Evolutionary conservation across 176 grass and related monocot genomes (phyloP).

Genomic region (Panicum miliaceum): DNA sequence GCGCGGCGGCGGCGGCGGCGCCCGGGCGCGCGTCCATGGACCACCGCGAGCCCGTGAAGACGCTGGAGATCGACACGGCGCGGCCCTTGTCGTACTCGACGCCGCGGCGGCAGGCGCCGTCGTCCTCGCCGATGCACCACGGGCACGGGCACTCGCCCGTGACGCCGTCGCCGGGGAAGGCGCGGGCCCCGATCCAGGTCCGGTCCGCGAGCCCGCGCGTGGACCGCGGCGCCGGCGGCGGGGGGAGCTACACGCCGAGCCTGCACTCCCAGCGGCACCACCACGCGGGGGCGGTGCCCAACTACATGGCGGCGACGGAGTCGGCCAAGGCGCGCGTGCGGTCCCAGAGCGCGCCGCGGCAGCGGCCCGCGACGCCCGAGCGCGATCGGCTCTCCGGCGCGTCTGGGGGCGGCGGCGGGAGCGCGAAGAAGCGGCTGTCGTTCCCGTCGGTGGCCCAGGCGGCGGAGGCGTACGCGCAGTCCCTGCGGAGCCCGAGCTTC

Average conservation of each 20-base stretch:
- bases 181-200: conserved; percentile 60
- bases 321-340: conserved; percentile 82
- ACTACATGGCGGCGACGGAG: conserved; percentile 97
- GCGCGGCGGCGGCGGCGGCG: background rate
- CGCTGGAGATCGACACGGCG: conserved; percentile 82
- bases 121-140: conserved; percentile 62
- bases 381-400: conserved; percentile 37
- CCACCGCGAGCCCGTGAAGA: conserved; percentile 77
- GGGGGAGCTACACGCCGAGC: conserved; percentile 54
- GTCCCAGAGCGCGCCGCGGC: conserved; percentile 84
- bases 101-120: conserved; percentile 41
- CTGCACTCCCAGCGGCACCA: conserved; percentile 49
- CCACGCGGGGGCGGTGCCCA: conserved; percentile 50
- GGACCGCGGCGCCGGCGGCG: conserved; percentile 30
- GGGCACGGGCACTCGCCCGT: conserved; percentile 47
- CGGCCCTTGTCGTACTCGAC: conserved; percentile 81
- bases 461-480: conserved; percentile 50
- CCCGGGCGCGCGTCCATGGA: conserved; percentile 68
- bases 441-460: conserved; percentile 60
- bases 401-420: background rate
- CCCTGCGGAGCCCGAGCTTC: conserved; percentile 87
- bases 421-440: conserved; percentile 84
- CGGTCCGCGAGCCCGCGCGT: conserved; percentile 85
- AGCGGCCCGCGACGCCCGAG: conserved; percentile 74
- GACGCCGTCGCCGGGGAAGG: conserved; percentile 83